A percentile compares a stretch with the other conserved stretches of the same genome.
These are phyloP conservation scores for Dipteronia dyeriana DNA, from an alignment of 345 rosid species.

Conservation along the genomic window DNA sequence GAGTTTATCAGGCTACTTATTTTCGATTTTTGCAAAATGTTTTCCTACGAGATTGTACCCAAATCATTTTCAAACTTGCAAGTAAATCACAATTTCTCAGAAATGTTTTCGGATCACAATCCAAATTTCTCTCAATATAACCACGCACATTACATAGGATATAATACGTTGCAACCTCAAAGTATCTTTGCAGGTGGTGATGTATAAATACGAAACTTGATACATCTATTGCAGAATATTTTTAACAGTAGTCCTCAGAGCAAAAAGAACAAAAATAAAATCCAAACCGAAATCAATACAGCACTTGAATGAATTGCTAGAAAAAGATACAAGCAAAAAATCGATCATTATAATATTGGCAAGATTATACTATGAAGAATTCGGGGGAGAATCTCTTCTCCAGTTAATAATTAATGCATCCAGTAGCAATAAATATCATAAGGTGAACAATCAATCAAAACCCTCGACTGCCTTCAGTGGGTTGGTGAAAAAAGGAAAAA, in stretches of 20 bases:
- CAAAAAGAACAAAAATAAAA: neutral
- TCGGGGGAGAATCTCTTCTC: slow-evolving; percentile 5
- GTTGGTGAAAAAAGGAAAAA: no score
- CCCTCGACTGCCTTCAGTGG: slow-evolving; percentile 1
- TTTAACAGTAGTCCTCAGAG: neutral
- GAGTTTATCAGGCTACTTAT: no score
- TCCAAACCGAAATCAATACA: neutral
- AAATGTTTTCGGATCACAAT: no score
- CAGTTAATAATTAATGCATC: neutral
- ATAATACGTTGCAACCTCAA: neutral
- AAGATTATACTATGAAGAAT: neutral
- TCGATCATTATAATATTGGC: neutral
- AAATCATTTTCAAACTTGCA: no score
- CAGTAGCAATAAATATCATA: neutral
- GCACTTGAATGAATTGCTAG: neutral
- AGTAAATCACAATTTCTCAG: no score
- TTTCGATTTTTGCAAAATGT: no score
- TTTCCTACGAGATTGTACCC: no score
- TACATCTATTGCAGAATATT: no score
- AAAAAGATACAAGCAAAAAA: neutral
- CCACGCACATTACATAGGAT: neutral
- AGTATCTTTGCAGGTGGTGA: neutral
- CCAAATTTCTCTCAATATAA: no score
- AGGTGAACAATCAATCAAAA: slow-evolving; percentile 17
- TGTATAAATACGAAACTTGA: neutral